Evolutionary conservation across 495 filamentous ascomycete genomes (phyloP), one percentile per base, ranked within the genome.

Genomic region (Articulospora tetracladia): DNA sequence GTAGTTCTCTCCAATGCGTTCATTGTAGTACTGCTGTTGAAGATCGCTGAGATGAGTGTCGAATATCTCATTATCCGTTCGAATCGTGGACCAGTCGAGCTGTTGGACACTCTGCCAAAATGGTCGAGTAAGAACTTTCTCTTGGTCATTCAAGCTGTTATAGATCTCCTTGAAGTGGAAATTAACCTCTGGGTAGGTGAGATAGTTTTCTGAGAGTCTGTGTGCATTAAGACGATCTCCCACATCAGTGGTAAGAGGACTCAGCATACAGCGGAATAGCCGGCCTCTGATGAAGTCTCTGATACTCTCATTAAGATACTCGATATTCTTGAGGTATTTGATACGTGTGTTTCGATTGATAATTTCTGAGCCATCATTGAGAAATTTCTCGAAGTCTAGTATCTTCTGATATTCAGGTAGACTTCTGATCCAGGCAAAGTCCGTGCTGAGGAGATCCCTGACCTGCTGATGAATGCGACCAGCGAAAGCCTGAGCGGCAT

Each of bases 401-500:
- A 73, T 63, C 51, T 69, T 72, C 23, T 57, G 55, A 50, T 68
- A 69, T 26, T 74, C 69, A 0, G 65, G 60, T 8, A 75, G 58
- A 0, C 67, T 26, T 11, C 65, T 59, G 20, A 83, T 47, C 80
- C 79, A 82, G 39, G 6, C 23, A 76, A 79, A 78, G 17, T 76
- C 66, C 4, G 53, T 49, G 22, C 70, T 72, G 1, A 70, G 59
- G 20, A 80, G 68, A 20, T 70, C 34, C 28, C 73, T 53, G 53
- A 81, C 77, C 7, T 60, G 61, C 7, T 57, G 58, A 8, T 71
- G 48, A 6, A 79, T 64, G 19, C 72, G 66, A 1, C 74, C 73
- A 19, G 72, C 53, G 48, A 82, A 78, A 26, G 62, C 67, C 56
- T 77, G 76, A 49, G 76, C 77, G 6, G 80, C 79, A 63, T 82